Evolutionary conservation across 2,329 filamentous ascomycete species (phyloP).

Genomic region (Mycocentrospora acerina): DNA sequence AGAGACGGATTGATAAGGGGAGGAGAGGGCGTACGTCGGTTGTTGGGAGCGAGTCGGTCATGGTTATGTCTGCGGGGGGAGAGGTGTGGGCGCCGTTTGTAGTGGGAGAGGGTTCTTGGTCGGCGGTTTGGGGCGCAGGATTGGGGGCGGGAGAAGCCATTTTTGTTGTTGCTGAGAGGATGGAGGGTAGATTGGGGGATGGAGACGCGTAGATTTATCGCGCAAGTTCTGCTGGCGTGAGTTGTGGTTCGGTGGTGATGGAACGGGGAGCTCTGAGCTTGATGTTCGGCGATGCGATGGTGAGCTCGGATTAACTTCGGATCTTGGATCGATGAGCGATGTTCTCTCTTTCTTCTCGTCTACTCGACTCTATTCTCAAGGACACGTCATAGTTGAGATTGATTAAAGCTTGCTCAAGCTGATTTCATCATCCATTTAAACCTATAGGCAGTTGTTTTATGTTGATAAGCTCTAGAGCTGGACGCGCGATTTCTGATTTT

Average conservation of each 20-base stretch:
- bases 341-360: too few species aligned
- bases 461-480: too few species aligned
- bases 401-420: too few species aligned
- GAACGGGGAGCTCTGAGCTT: constrained; percentile 14
- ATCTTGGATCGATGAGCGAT: too few species aligned
- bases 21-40: constrained; percentile 8
- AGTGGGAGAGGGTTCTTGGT: constrained; percentile 17
- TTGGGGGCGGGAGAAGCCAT: constrained; percentile 24
- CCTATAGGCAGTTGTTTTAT: too few species aligned
- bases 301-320: constrained; percentile 11
- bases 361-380: too few species aligned
- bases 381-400: too few species aligned
- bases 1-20: not conserved
- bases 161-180: not conserved
- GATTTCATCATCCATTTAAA: too few species aligned
- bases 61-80: constrained; percentile 29
- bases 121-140: constrained; percentile 15
- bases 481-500: too few species aligned
- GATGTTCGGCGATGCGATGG: constrained; percentile 21
- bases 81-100: constrained; percentile 21
- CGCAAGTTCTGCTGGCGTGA: not conserved
- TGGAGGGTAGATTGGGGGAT: not conserved
- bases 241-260: constrained; percentile 2
- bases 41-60: constrained; percentile 22
- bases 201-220: not conserved